Percentiles rank a stretch among this genome's conserved stretches.
These are phyloP conservation scores for Neopestalotiopsis sp. DNA, from an alignment of 2,329 filamentous ascomycete species.

Conservation along the genomic window DNA sequence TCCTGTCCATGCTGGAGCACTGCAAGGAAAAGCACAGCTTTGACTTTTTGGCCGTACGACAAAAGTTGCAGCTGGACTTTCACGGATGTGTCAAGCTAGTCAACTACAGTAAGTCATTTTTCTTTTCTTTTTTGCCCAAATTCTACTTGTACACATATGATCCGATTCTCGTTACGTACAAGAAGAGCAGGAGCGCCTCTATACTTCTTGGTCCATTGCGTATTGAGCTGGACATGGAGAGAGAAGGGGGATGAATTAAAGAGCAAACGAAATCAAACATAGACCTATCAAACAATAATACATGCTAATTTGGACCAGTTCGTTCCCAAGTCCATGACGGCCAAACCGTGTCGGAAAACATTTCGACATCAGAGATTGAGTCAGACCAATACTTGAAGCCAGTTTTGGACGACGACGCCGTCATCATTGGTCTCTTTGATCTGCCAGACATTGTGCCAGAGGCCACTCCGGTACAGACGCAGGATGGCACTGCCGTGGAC, in stretches of 20 bases:
- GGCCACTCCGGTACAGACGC: constrained; percentile 23
- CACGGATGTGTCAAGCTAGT: constrained; percentile 75
- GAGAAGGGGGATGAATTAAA: not conserved
- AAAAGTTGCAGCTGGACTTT: constrained; percentile 69
- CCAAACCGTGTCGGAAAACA: constrained; percentile 57
- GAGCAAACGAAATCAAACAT: not conserved
- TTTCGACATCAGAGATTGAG: constrained; percentile 67
- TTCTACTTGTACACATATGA: not conserved
- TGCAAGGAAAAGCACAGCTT: constrained; percentile 71
- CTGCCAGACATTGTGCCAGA: constrained; percentile 55
- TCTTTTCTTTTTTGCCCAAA: not conserved
- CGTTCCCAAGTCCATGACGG: constrained; percentile 52
- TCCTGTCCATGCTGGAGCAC: constrained; percentile 68
- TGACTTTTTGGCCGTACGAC: constrained; percentile 67
- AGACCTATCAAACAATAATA: not conserved
- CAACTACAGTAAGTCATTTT: constrained; percentile 60
- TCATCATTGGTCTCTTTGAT: constrained; percentile 88
- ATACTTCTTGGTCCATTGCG: too few relatives aligned
- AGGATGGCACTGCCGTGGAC: constrained; percentile 36
- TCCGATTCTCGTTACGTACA: not conserved
- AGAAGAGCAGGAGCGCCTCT: too few relatives aligned
- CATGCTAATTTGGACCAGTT: constrained; percentile 38
- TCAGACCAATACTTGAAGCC: constrained; percentile 84
- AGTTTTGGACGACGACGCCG: constrained; percentile 84
- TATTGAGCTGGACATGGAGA: too few relatives aligned